phyloP scores from a whole-genome alignment of 1,139 yeast species.

The Geotrichum restrictum region DNA sequence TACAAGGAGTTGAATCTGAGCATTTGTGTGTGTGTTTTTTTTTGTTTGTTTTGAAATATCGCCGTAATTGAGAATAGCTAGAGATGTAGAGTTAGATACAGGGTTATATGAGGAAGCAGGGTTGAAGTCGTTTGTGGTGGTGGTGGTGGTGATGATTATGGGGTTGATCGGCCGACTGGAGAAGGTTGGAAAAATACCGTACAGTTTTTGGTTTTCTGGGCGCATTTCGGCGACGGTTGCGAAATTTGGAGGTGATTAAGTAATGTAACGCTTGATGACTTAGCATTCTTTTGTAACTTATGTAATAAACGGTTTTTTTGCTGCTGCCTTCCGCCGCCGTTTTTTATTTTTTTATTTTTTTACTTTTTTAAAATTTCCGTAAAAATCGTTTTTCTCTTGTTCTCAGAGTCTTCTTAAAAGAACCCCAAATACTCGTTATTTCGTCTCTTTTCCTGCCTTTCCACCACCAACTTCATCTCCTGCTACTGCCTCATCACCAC shows the following conservation, averaged over 20 bases:
- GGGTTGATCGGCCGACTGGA: too few relatives aligned
- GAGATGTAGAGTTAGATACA: too few relatives aligned
- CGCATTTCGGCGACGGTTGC: not conserved
- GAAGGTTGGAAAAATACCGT: too few relatives aligned
- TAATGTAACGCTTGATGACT: slow-evolving; percentile 4
- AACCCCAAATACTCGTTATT: not conserved
- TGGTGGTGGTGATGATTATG: too few relatives aligned
- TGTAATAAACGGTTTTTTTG: slow-evolving; percentile 14
- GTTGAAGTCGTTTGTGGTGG: too few relatives aligned
- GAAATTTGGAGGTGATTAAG: not conserved
- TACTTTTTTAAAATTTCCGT: not conserved
- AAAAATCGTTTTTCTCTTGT: not conserved
- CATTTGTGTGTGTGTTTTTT: too few relatives aligned
- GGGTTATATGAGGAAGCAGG: too few relatives aligned
- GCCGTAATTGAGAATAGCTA: too few relatives aligned
- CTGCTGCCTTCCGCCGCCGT: slow-evolving; percentile 9
- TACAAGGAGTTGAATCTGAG: not conserved
- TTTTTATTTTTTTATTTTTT: not conserved
- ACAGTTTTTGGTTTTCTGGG: too few relatives aligned
- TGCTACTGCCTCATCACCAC: too few relatives aligned
- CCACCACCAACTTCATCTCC: not conserved
- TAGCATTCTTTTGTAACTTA: not conserved
- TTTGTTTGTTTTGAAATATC: too few relatives aligned
- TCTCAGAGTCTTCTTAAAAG: too few relatives aligned
- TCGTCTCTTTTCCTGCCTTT: not conserved